Percentiles rank a stretch among this genome's conserved stretches.
These are phyloP conservation scores for Exserohilum turcica DNA, from an alignment of 2,329 filamentous ascomycete species.

Conservation along the genomic window DNA sequence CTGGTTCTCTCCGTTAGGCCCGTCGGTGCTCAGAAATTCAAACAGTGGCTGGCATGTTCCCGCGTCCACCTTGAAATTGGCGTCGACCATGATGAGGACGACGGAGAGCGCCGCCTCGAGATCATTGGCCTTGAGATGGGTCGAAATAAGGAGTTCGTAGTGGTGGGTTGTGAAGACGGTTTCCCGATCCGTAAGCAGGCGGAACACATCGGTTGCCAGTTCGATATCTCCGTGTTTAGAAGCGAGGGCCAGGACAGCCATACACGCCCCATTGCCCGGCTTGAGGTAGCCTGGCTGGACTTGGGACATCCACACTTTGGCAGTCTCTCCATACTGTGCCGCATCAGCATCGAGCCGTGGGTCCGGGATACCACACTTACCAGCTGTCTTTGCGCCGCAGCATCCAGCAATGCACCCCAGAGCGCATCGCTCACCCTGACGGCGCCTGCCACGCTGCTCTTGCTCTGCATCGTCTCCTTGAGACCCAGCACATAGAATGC, in stretches of 20 bases:
- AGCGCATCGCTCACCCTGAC: conserved; percentile 57
- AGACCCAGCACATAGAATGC: conserved; percentile 67
- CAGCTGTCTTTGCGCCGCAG: conserved; percentile 68
- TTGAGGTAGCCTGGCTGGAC: conserved; percentile 65
- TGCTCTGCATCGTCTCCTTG: conserved; percentile 41
- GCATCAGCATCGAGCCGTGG: conserved; percentile 11
- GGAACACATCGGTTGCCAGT: conserved; percentile 73
- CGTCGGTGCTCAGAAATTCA: conserved; percentile 57
- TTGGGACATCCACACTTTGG: conserved; percentile 72
- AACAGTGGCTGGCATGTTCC: conserved; percentile 69
- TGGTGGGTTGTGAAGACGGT: conserved; percentile 68
- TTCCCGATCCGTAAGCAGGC: conserved; percentile 64
- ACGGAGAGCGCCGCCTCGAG: conserved; percentile 69
- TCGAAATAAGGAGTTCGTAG: conserved; percentile 78
- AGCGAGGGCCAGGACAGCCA: conserved; percentile 73
- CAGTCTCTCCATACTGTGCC: conserved; percentile 64
- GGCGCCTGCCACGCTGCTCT: conserved; percentile 25
- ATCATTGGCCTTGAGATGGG: conserved; percentile 67
- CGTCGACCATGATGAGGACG: conserved; percentile 73
- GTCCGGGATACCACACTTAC: conserved; percentile 36
- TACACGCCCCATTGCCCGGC: conserved; percentile 67
- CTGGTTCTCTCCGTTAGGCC: conserved; percentile 46
- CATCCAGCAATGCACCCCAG: conserved; percentile 76
- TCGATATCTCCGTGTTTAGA: conserved; percentile 69
- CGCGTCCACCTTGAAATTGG: conserved; percentile 62